Base-by-base conservation (phyloP, 257 asterid species). In the Nicotiana sylvestris region DNA sequence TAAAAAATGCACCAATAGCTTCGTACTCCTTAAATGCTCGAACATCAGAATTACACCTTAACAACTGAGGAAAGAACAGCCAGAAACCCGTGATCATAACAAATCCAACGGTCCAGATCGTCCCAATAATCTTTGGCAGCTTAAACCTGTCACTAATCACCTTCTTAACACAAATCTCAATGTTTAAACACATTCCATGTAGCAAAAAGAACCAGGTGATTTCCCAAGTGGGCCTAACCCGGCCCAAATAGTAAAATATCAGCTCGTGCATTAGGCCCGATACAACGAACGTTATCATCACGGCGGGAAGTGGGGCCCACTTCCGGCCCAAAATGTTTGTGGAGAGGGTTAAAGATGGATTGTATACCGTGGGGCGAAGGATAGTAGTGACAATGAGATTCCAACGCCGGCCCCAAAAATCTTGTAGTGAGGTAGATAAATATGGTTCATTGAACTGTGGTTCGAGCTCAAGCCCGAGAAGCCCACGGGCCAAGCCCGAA, bases 351-450 rank as follows among this genome's bases (percentile, higher is more conserved):
- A 86, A 87, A 55, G 85, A 87, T 1, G 98, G 98, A 0, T 82
- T 66, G 87, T 93, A 95, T 35, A 95, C 93, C 3, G 92, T 83
- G 43, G 99, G 98, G 17, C 94, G 92, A 25, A 95, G 95, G 25
- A 90, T 87, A 16, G 93, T 87, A 62, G 97, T 86, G 6, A 90
- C 98, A 93, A 91, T 90, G 78, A 92, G 92, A 90, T 95, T 95
- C 99, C 99, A 95, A 67, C 99, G 85, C 4, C 92, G 89, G 6
- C 97, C 96, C 99, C 99, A 95, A 43, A 95, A 95, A 18, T 95
- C 92, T 85, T 93, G 98, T 62, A 95, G 82, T 2, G 99, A 95
- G 18, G 91, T 81, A 11, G 99, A 88, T 6, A 95, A 88, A 80
- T 86, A 86, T 18, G 99, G 98, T 88, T 90, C 94, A 29, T 92